Percentiles rank a stretch among this genome's conserved stretches.
phyloP scores from a whole-genome alignment of 305 asterid genomes.

The Fraxinus nigra region DNA sequence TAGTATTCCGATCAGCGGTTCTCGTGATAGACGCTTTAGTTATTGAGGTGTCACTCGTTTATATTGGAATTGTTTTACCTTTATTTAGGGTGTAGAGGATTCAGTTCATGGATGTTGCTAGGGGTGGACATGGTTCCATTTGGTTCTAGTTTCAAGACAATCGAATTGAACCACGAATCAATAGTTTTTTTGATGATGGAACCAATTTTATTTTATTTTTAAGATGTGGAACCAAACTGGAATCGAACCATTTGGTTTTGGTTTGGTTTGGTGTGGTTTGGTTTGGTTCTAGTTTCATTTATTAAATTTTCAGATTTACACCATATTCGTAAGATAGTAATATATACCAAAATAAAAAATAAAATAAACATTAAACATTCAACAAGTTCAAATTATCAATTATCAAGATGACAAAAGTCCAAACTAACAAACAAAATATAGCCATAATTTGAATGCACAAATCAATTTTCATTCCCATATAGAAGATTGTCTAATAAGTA shows the following conservation, averaged over 20 bases:
- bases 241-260: not conserved
- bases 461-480: not conserved
- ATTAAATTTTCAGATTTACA: too few relatives aligned
- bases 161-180: not conserved
- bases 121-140: not conserved
- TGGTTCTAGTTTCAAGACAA: not conserved
- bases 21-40: not conserved
- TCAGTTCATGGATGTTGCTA: constrained; percentile 10
- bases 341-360: too few relatives aligned
- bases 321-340: not conserved
- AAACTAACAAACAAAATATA: not conserved
- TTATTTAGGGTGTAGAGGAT: constrained; percentile 5
- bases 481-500: not conserved
- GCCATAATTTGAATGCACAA: not conserved
- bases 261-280: not conserved
- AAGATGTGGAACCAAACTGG: not conserved
- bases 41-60: not conserved
- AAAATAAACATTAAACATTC: not conserved
- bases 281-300: not conserved
- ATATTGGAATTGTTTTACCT: constrained; percentile 7
- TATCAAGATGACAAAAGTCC: not conserved
- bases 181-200: not conserved
- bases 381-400: not conserved
- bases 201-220: too few relatives aligned
- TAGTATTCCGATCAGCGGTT: not conserved